These are phyloP conservation scores for Russula vinacea DNA, from an alignment of 768 basidiomycete species.

Conservation along the genomic window DNA sequence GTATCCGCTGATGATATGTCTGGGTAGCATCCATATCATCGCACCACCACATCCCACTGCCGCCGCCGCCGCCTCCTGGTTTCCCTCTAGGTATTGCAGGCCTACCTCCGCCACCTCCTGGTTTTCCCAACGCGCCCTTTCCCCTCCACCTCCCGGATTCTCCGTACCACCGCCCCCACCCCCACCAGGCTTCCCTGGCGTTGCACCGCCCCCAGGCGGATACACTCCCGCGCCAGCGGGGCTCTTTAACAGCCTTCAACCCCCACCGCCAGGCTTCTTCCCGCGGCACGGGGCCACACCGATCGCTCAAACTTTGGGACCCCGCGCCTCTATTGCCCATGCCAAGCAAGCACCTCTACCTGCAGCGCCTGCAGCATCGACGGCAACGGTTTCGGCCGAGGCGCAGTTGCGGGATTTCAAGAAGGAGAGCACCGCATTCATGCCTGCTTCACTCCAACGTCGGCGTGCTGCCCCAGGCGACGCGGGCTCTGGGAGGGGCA, in stretches of 20 bases:
- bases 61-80: slow-evolving; percentile 24
- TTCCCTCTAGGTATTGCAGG: slow-evolving; percentile 30
- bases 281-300: slow-evolving; percentile 44
- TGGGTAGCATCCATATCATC: slow-evolving; percentile 32
- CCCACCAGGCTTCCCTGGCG: slow-evolving; percentile 27
- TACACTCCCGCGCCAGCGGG: slow-evolving; percentile 36
- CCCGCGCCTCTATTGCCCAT: slow-evolving; percentile 29
- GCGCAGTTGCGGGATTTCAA: slow-evolving; percentile 90
- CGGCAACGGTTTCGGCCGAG: slow-evolving; percentile 76
- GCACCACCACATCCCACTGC: slow-evolving; percentile 31
- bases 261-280: slow-evolving; percentile 52
- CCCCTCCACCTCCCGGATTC: slow-evolving; percentile 20
- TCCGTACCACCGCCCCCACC: slow-evolving; percentile 34
- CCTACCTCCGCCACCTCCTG: slow-evolving; percentile 18
- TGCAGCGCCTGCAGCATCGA: slow-evolving; percentile 39
- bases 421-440: slow-evolving; percentile 91
- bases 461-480: slow-evolving; percentile 45
- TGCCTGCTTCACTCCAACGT: slow-evolving; percentile 78
- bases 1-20: slow-evolving; percentile 21
- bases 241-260: slow-evolving; percentile 31
- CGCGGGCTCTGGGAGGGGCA: slow-evolving; percentile 34
- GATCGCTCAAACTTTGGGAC: slow-evolving; percentile 15
- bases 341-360: slow-evolving; percentile 38
- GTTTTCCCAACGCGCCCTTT: slow-evolving; percentile 14
- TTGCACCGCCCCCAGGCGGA: slow-evolving; percentile 31